Evolutionary conservation across 1,139 yeast species (phyloP), one percentile per base, ranked within the genome.

Genomic region (Pneumocystis carinii): DNA sequence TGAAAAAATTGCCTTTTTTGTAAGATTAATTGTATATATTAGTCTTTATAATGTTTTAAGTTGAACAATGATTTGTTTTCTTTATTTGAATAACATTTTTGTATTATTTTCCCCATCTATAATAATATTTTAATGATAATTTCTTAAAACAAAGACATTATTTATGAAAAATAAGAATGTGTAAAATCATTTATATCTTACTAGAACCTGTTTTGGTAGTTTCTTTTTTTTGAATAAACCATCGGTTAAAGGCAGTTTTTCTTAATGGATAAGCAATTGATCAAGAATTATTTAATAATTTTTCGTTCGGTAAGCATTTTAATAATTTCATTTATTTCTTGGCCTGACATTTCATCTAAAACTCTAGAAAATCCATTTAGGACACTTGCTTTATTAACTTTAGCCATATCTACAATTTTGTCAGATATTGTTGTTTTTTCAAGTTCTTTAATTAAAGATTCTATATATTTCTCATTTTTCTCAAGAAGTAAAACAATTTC

Each of bases 371-470:
- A 39, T 17, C 60, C 61, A 42, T 60, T 53, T 19, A 64, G 57
- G 19, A 64, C 61, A 42, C 62, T 60, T 17, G 39, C 29, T 55
- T 48, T 56, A 36, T 62, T 57, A 57, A 32, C 15, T 62, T 62
- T 60, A 36, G 60, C 36, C 27, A 62, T 61, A 41, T 60, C 57
- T 10, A 59, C 19, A 19, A 64, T 61, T n/a, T 53, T 56, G 24
- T 64, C 62, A 29, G 57, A 60, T 19, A 62, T 53, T 10, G 24
- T 61, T 24, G 62, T 64, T 7, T 65, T 58, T 38, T 62, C 61
- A 6, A 66, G 57, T 12, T 57, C 55, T 56, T 66, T 66, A 62
- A 66, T 62, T n/a, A 66, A 67, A 19, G 63, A 64, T 37, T 67
- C 67, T 66, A 67, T 65, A 17, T 64, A 62, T 66, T 57, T 29